A percentile compares a stretch with the other conserved stretches of the same genome.
Evolutionary conservation across 164 flowering plant genomes (phyloP).

Genomic region (Aristolochia californica): DNA sequence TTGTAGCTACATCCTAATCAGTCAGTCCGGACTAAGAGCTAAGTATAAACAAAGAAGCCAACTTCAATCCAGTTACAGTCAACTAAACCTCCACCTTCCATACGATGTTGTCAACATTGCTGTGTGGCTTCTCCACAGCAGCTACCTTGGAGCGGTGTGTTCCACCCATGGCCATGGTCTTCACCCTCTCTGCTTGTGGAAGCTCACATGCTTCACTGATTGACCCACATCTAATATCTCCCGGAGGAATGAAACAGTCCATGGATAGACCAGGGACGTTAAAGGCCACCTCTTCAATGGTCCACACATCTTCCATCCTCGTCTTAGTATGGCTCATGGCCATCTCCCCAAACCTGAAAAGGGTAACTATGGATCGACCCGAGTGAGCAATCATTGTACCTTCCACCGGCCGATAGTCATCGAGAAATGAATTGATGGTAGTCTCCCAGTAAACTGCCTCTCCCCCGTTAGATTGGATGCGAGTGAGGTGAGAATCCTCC

Average conservation of each 20-base stretch:
- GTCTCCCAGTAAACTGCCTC: conserved; percentile 80
- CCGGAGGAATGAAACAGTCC: conserved; percentile 76
- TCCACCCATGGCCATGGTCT: conserved; percentile 1
- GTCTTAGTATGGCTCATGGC: conserved; percentile 79
- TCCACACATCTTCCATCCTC: conserved; percentile 82
- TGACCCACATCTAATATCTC: conserved; percentile 8
- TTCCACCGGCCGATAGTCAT: conserved; percentile 62
- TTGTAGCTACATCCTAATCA: conserved; percentile 3
- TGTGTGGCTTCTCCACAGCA: conserved; percentile 8
- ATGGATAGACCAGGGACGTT: conserved; percentile 62
- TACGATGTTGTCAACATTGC: conserved; percentile 6
- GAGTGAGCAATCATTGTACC: conserved; percentile 77
- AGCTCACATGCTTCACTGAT: conserved; percentile 11
- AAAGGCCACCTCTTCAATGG: conserved; percentile 74
- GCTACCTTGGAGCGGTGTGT: conserved; percentile 12
- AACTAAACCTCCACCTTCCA: conserved; percentile 12
- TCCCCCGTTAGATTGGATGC: conserved; percentile 55
- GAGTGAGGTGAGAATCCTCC: conserved; percentile 67
- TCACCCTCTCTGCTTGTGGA: conserved; percentile 9
- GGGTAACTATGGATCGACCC: conserved; percentile 62
- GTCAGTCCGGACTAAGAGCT: conserved; percentile 2
- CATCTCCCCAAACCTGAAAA: conserved; percentile 68
- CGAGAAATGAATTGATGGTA: conserved; percentile 62
- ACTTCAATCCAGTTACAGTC: neutral
- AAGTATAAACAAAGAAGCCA: conserved; percentile 8